These are phyloP conservation scores for Yarrowia porcina DNA, from an alignment of 805 yeast species.

Conservation along the genomic window DNA sequence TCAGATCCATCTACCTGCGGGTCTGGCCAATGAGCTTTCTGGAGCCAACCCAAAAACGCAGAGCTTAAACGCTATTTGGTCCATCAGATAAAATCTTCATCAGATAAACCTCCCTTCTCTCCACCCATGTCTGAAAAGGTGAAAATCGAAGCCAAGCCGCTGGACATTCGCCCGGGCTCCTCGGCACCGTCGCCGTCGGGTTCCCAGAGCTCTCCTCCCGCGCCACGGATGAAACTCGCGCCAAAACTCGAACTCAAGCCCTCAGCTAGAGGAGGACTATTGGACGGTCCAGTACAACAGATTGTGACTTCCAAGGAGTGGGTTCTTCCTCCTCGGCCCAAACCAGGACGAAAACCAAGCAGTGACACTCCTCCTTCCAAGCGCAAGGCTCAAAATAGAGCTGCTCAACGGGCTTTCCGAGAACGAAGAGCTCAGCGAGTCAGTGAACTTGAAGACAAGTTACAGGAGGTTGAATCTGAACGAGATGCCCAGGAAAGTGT, in stretches of 20 bases:
- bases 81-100: conserved; percentile 18
- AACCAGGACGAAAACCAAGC: conserved; percentile 57
- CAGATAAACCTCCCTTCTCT: conserved; percentile 3
- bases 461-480: conserved; percentile 64
- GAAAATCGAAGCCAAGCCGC: conserved; percentile 20
- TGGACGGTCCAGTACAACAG: conserved; percentile 27
- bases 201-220: background rate
- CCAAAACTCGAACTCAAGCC: conserved; percentile 22
- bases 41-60: background rate
- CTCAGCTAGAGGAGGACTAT: conserved; percentile 16
- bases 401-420: conserved; percentile 90
- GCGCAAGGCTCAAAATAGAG: conserved; percentile 86
- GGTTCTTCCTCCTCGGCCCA: conserved; percentile 83
- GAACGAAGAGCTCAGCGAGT: conserved; percentile 82
- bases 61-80: background rate
- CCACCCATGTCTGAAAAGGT: conserved; percentile 16
- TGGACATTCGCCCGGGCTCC: conserved; percentile 2
- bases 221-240: conserved; percentile 19
- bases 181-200: conserved; percentile 4
- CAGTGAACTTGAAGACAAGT: conserved; percentile 68
- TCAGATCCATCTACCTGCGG: conserved; percentile 22
- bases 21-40: background rate
- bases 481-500: conserved; percentile 50
- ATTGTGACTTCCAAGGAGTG: conserved; percentile 66
- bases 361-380: conserved; percentile 79